phyloP scores from a whole-genome alignment of 768 basidiomycete genomes.

The Trametes maxima region DNA sequence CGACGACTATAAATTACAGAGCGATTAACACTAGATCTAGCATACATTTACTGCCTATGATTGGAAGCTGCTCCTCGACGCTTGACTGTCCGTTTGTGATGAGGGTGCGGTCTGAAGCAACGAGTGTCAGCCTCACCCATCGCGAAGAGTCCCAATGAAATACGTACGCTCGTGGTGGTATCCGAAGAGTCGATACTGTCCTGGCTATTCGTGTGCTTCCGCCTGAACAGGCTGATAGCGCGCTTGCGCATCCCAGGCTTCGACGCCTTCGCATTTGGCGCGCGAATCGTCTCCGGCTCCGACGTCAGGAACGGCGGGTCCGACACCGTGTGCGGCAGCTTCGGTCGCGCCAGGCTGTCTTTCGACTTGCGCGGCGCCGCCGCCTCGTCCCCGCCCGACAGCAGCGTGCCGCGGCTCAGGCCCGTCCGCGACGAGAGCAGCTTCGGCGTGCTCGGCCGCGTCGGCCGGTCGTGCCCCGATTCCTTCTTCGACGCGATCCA shows the following conservation, averaged over 20 bases:
- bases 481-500: slow-evolving; percentile 51
- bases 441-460: slow-evolving; percentile 19
- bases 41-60: slow-evolving; percentile 1
- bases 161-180: slow-evolving; percentile 10
- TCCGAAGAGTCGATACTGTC: slow-evolving; percentile 29
- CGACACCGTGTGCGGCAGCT: slow-evolving; percentile 2
- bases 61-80: slow-evolving; percentile 5
- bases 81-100: slow-evolving; percentile 10
- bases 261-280: slow-evolving; percentile 4
- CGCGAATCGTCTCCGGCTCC: slow-evolving; percentile 21
- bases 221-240: slow-evolving; percentile 31
- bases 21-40: slow-evolving; percentile 8
- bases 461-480: slow-evolving; percentile 15
- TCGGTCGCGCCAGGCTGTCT: slow-evolving; percentile 1
- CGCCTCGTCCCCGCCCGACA: not conserved
- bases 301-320: slow-evolving; percentile 21
- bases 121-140: not conserved
- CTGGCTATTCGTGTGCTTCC: slow-evolving; percentile 24
- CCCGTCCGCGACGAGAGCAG: slow-evolving; percentile 11
- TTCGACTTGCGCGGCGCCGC: slow-evolving; percentile 6
- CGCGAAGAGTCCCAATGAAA: no score
- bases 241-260: slow-evolving; percentile 17
- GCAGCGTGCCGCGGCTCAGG: not conserved
- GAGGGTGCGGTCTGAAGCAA: slow-evolving; percentile 2
- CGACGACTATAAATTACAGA: not conserved